Evolutionary conservation across 2,329 filamentous ascomycete genomes (phyloP), one percentile per base, ranked within the genome.

Genomic region (Arthrobotrys conoides): DNA sequence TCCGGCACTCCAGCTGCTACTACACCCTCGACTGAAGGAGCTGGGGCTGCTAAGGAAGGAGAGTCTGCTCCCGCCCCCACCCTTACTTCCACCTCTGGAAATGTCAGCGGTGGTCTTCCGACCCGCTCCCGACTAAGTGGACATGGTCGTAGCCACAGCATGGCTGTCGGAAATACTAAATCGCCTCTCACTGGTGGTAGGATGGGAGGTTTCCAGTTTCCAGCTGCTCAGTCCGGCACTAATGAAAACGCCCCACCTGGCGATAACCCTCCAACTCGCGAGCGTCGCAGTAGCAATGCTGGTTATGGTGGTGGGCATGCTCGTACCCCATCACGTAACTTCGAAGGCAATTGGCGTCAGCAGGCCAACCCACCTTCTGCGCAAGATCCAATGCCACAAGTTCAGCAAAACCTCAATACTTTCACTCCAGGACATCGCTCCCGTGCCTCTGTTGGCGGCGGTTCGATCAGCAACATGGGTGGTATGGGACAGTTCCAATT

Each of bases 291-390:
- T 82, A 92, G 92, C 82, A 88, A 90, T 81, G 82, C 85, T 71
- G 82, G 80, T 49, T 78, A 78, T 38, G 73, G 73, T 27, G 91
- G 93, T 71, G 82, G 82, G n/a, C 96, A 99, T 84, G 91, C 89
- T 80, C 90, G 96, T 80, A 91, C 91, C 36, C 90, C 90, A 10
- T 99, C 96, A 24, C 91, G 96, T 80, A 99, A 98, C 86, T 98
- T 98, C 83, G 96, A 99, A 82, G 91, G 94, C 82, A 99, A 99
- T 86, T 99, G 96, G 96, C 92, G 96, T 82, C 96, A 94, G 83
- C 94, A 92, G 82, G 80, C 81, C 67, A 82, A 87, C 78, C 81
- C 81, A 30, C 80, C 70, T 46, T 48, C 61, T 27, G 71, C 76
- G 22, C 76, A 80, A 6, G 81, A 82, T 55, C 64, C 83, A 30